Evolutionary conservation across 345 rosid genomes (phyloP).

Genomic region (Ceriops zippeliana): DNA sequence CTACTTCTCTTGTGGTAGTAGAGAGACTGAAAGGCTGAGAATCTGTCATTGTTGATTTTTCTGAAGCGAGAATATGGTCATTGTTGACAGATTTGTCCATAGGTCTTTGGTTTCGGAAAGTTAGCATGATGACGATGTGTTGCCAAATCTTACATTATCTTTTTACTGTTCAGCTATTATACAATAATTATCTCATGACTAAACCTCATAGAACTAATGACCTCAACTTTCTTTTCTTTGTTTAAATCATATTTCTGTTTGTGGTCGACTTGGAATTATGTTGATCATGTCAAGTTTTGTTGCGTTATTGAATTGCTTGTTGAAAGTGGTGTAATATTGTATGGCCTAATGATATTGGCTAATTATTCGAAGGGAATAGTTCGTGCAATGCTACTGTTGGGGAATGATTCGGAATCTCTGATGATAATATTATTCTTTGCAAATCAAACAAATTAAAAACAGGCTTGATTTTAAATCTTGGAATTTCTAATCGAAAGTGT

Average conservation of each 20-base stretch:
- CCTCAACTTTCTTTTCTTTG: slow-evolving; percentile 18
- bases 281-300: slow-evolving; percentile 7
- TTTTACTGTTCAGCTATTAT: not conserved
- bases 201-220: slow-evolving; percentile 16
- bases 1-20: slow-evolving; percentile 3
- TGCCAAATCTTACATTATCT: slow-evolving; percentile 12
- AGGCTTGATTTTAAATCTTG: not conserved
- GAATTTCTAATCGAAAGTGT: not conserved
- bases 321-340: not conserved
- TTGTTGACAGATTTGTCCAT: slow-evolving; percentile 17
- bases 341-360: not conserved
- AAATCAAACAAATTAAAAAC: not conserved
- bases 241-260: not conserved
- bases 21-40: slow-evolving; percentile 8
- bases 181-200: slow-evolving; percentile 1
- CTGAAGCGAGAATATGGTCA: slow-evolving; percentile 20
- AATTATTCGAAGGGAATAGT: too few species aligned
- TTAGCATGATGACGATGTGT: slow-evolving; percentile 18
- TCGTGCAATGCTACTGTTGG: too few species aligned
- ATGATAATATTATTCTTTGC: not conserved
- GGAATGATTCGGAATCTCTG: too few species aligned
- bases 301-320: slow-evolving; percentile 2
- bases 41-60: slow-evolving; percentile 19
- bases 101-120: slow-evolving; percentile 14
- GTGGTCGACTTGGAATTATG: slow-evolving; percentile 3